A percentile compares a stretch with the other conserved stretches of the same genome.
Evolutionary conservation across 371 early-diverging fungal genomes (phyloP).

Genomic region (Cladochytrium tenue): DNA sequence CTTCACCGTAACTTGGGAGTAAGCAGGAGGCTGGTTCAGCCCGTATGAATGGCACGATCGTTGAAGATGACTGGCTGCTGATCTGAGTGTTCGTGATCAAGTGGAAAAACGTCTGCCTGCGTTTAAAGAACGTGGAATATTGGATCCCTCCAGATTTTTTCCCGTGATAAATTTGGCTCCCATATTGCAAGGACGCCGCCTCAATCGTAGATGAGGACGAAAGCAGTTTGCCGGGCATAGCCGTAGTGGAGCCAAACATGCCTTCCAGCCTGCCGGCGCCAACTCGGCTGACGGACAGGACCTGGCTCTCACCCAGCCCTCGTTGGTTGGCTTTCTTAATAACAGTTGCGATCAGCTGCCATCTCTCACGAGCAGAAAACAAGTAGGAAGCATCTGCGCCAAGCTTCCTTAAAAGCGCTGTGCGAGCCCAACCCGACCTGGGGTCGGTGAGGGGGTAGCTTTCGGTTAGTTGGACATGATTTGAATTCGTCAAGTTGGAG

Average conservation of each 20-base stretch:
- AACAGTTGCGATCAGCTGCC: conserved; percentile 48
- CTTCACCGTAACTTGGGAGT: conserved; percentile 51
- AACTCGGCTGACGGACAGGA: conserved; percentile 11
- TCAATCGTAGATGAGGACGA: conserved; percentile 8
- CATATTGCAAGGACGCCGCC: conserved; percentile 4
- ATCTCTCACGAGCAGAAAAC: conserved; percentile 45
- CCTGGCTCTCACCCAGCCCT: conserved; percentile 13
- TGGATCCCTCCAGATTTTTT: conserved; percentile 24
- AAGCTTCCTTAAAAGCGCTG: conserved; percentile 32
- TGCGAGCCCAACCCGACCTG: conserved; percentile 49
- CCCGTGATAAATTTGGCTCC: conserved; percentile 11
- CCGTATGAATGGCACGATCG: conserved; percentile 38
- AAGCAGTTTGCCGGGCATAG: background rate
- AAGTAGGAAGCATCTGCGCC: conserved; percentile 19
- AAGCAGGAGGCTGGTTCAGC: conserved; percentile 46
- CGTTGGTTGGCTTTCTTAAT: conserved; percentile 36
- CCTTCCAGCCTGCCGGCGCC: background rate
- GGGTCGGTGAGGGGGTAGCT: conserved; percentile 49
- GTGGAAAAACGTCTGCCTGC: conserved; percentile 57
- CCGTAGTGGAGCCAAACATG: background rate
- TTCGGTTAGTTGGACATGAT: conserved; percentile 43
- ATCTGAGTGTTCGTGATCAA: conserved; percentile 45
- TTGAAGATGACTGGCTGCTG: conserved; percentile 42
- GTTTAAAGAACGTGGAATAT: conserved; percentile 45
- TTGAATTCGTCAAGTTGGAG: conserved; percentile 29